These are phyloP conservation scores for Jamesozyma rosinii DNA, from an alignment of 805 yeast genomes.

Conservation along the genomic window DNA sequence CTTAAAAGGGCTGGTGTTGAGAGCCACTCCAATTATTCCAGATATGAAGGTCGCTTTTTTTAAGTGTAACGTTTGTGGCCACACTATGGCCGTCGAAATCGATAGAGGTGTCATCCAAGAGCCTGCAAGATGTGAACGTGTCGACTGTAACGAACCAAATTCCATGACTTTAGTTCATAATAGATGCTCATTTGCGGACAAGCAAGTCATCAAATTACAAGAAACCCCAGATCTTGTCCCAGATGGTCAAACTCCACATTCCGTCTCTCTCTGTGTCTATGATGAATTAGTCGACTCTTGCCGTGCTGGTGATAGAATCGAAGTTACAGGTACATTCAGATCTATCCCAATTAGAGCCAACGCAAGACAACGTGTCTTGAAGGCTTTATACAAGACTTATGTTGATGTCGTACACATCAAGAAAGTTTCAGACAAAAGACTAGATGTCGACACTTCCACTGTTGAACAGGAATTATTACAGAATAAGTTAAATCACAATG, in stretches of 20 bases:
- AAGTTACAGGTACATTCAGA: conserved; percentile 90
- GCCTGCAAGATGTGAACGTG: conserved; percentile 88
- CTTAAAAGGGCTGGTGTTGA: conserved; percentile 80
- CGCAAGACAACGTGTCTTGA: conserved; percentile 73
- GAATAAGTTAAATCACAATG: conserved; percentile 42
- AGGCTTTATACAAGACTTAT: conserved; percentile 81
- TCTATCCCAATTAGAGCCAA: conserved; percentile 87
- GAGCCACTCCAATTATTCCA: conserved; percentile 87
- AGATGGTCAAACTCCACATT: conserved; percentile 97
- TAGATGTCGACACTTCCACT: conserved; percentile 74
- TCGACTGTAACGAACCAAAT: conserved; percentile 67
- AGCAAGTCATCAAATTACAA: conserved; percentile 87
- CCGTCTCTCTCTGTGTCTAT: conserved; percentile 85
- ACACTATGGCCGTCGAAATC: conserved; percentile 81
- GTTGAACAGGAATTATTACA: conserved; percentile 36
- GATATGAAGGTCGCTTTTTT: conserved; percentile 97
- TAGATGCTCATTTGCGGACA: conserved; percentile 87
- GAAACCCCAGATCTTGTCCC: conserved; percentile 96
- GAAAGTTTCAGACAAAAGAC: conserved; percentile 70
- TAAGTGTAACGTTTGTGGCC: conserved; percentile 90
- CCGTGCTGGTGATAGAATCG: conserved; percentile 93
- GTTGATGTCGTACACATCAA: conserved; percentile 89
- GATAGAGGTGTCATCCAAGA: conserved; percentile 92
- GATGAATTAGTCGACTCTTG: conserved; percentile 92
- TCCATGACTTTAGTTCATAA: conserved; percentile 90